These are phyloP conservation scores for Sporobolomyces pararoseus DNA, from an alignment of 768 basidiomycete species.

Conservation along the genomic window DNA sequence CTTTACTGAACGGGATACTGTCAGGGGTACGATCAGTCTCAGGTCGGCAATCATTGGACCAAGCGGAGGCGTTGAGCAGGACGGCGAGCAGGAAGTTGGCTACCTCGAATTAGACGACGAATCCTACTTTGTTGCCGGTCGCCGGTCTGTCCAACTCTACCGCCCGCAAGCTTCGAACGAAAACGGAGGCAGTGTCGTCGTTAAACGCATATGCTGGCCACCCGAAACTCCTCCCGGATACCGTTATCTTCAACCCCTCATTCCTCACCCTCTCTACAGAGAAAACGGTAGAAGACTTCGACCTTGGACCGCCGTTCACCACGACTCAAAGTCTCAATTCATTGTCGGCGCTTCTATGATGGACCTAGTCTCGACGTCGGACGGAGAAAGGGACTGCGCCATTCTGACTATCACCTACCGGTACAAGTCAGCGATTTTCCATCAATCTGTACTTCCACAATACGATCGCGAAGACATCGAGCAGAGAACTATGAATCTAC, in stretches of 20 bases:
- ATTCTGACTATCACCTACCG: slow-evolving; percentile 2
- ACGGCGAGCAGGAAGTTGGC: not conserved
- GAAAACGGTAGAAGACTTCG: too few relatives aligned
- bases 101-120: slow-evolving; percentile 29
- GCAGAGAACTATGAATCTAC: slow-evolving; percentile 22
- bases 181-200: too few relatives aligned
- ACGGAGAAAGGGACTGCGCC: not conserved
- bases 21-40: too few relatives aligned
- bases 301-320: slow-evolving; percentile 15
- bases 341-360: slow-evolving; percentile 12
- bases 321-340: slow-evolving; percentile 6
- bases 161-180: too few relatives aligned
- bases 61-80: too few relatives aligned
- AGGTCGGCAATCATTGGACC: too few relatives aligned
- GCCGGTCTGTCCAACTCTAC: not conserved
- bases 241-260: not conserved
- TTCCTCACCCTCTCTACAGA: not conserved
- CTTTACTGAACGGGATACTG: too few relatives aligned
- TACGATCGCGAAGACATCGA: not conserved
- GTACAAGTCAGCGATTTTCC: not conserved
- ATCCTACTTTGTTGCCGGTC: not conserved
- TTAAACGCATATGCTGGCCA: slow-evolving; percentile 1
- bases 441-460: not conserved
- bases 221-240: not conserved
- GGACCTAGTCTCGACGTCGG: too few relatives aligned